These are phyloP conservation scores for Aegilops sharonensis DNA, from an alignment of 176 grass and related monocot genomes.

Conservation along the genomic window DNA sequence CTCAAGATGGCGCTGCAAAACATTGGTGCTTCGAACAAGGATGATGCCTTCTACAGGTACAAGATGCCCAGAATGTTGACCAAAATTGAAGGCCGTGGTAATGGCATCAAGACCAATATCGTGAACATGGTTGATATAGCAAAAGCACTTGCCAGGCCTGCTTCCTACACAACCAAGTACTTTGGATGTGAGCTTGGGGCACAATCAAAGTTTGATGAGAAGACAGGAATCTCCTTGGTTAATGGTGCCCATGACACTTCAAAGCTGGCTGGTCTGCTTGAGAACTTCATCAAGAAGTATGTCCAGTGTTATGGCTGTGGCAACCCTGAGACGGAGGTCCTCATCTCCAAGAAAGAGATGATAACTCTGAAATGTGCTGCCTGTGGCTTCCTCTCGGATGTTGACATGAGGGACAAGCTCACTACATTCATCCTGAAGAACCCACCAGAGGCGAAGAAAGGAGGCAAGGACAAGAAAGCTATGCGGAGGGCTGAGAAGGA, in stretches of 20 bases:
- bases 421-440: slow-evolving; percentile 82
- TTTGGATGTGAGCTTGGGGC: slow-evolving; percentile 77
- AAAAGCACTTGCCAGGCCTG: slow-evolving; percentile 68
- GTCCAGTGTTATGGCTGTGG: slow-evolving; percentile 86
- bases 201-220: slow-evolving; percentile 80
- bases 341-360: slow-evolving; percentile 75
- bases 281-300: slow-evolving; percentile 97
- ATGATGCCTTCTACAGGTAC: slow-evolving; percentile 95
- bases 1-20: slow-evolving; percentile 73
- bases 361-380: slow-evolving; percentile 85
- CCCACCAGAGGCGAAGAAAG: slow-evolving; percentile 77
- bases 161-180: slow-evolving; percentile 81
- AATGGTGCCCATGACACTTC: slow-evolving; percentile 84
- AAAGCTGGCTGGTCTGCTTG: slow-evolving; percentile 82
- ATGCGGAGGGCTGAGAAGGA: slow-evolving; percentile 93
- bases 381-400: slow-evolving; percentile 82
- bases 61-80: slow-evolving; percentile 95
- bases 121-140: slow-evolving; percentile 92
- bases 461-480: slow-evolving; percentile 79
- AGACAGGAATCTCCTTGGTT: slow-evolving; percentile 64
- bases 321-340: slow-evolving; percentile 87
- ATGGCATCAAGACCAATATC: slow-evolving; percentile 80
- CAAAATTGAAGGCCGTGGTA: slow-evolving; percentile 77
- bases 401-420: slow-evolving; percentile 89
- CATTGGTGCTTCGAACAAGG: slow-evolving; percentile 86